These are phyloP conservation scores for Durusdinium trenchii DNA, from an alignment of 73 alveolate species.

Conservation along the genomic window DNA sequence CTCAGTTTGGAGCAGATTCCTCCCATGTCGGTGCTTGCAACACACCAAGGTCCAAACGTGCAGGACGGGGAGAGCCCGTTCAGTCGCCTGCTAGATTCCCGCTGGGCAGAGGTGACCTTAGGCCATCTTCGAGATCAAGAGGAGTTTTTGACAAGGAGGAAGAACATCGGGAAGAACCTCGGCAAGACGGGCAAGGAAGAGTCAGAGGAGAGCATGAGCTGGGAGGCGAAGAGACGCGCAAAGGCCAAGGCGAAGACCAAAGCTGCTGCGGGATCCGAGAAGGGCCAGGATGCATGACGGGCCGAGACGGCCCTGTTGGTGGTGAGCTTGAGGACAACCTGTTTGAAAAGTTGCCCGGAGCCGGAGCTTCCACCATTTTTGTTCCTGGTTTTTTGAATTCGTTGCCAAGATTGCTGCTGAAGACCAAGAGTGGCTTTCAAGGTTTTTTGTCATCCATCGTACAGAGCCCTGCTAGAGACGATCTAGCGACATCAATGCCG, in stretches of 20 bases:
- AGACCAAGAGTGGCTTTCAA: not conserved
- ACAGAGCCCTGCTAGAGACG: not conserved
- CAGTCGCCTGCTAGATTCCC: not conserved
- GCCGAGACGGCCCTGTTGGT: not conserved
- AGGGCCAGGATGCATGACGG: not conserved
- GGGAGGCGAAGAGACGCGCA: not conserved
- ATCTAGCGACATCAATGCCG: not conserved
- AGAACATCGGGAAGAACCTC: not conserved
- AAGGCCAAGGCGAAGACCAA: not conserved
- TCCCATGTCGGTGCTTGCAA: not conserved
- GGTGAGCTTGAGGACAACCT: not conserved
- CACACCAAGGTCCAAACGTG: not conserved
- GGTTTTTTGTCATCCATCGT: not conserved
- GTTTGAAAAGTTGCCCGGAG: not conserved
- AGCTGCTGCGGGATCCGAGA: not conserved
- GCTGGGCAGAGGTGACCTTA: not conserved
- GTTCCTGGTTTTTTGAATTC: not conserved
- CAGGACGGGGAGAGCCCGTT: not conserved
- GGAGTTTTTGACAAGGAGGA: not conserved
- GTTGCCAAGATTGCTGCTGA: not conserved
- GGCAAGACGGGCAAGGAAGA: not conserved
- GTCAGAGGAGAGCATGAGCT: not conserved
- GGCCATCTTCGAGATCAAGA: not conserved
- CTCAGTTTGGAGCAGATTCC: not conserved
- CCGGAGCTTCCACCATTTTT: not conserved